Percentiles rank a stretch among this genome's conserved stretches.
Conservation (phyloP, 208 protist species). For the Acanthamoeba rhysodes region DNA sequence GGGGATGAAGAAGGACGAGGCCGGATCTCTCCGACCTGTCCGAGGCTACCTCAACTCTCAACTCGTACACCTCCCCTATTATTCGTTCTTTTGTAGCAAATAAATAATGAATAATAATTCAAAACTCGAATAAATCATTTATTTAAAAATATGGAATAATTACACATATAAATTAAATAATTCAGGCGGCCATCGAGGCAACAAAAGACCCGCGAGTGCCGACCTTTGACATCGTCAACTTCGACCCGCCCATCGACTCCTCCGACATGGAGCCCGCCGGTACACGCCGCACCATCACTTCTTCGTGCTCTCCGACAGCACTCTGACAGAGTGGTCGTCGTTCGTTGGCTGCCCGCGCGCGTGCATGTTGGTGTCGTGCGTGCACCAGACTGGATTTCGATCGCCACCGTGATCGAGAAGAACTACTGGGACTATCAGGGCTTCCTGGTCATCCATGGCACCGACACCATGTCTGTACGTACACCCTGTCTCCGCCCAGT, state of each 20-base stretch:
- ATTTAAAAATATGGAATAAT: too few relatives aligned
- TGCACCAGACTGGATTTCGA: not conserved
- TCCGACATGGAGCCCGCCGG: constrained; percentile 48
- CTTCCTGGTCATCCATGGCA: constrained; percentile 34
- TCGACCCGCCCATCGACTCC: constrained; percentile 50
- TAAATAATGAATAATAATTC: not conserved
- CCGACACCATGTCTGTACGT: constrained; percentile 18
- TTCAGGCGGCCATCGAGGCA: constrained; percentile 12
- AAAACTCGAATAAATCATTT: too few relatives aligned
- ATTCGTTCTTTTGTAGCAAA: not conserved
- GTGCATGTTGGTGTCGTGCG: not conserved
- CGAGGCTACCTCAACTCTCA: constrained; percentile 16
- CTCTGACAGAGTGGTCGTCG: too few relatives aligned
- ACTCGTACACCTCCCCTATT: not conserved
- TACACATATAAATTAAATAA: not conserved
- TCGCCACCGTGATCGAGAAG: constrained; percentile 15
- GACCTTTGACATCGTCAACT: constrained; percentile 46
- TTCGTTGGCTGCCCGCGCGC: not conserved
- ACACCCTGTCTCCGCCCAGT: not conserved
- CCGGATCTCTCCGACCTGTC: not conserved
- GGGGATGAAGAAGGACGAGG: constrained; percentile 21
- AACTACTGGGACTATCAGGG: constrained; percentile 14
- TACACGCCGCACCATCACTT: not conserved
- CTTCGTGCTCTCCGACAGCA: too few relatives aligned
- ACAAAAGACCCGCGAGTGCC: constrained; percentile 14